Conservation (phyloP, 768 basidiomycete species). For the Tulasnella sp. region DNA sequence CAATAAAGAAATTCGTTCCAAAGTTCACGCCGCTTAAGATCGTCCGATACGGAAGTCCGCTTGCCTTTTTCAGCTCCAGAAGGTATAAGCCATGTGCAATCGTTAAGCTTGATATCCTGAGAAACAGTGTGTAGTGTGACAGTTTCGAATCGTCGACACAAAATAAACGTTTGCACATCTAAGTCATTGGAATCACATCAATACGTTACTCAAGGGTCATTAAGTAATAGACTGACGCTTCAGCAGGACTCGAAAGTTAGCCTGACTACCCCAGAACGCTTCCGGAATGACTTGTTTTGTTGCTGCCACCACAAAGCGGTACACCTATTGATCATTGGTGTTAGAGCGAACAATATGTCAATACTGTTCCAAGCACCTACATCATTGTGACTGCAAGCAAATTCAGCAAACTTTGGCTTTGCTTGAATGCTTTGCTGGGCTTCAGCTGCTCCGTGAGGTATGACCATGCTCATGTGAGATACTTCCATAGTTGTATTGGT, state of each 20-base stretch:
- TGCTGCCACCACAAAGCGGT: conserved; percentile 46
- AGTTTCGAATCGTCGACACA: conserved; percentile 67
- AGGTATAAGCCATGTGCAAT: conserved; percentile 59
- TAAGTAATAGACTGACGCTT: conserved; percentile 35
- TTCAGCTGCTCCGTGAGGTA: conserved; percentile 36
- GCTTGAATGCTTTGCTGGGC: conserved; percentile 31
- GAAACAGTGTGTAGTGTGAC: conserved; percentile 60
- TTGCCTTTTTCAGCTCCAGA: conserved; percentile 1
- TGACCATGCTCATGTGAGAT: conserved; percentile 37
- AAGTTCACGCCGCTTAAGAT: conserved; percentile 63
- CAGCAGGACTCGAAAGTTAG: conserved; percentile 49
- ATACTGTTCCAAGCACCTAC: conserved; percentile 28
- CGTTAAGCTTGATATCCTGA: conserved; percentile 59
- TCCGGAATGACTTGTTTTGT: conserved; percentile 61
- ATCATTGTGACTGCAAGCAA: conserved; percentile 50
- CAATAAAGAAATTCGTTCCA: conserved; percentile 85
- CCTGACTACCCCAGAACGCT: conserved; percentile 61
- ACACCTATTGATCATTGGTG: too few relatives aligned
- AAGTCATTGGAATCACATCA: neutral
- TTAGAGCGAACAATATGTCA: too few relatives aligned
- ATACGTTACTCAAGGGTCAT: too few relatives aligned
- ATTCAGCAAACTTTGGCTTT: conserved; percentile 73
- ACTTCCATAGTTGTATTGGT: conserved; percentile 35
- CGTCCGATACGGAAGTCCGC: conserved; percentile 47
- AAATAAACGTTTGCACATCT: conserved; percentile 69